Conservation (phyloP, 1,284 basidiomycete species). For the Vanrija pseudolonga region DNA sequence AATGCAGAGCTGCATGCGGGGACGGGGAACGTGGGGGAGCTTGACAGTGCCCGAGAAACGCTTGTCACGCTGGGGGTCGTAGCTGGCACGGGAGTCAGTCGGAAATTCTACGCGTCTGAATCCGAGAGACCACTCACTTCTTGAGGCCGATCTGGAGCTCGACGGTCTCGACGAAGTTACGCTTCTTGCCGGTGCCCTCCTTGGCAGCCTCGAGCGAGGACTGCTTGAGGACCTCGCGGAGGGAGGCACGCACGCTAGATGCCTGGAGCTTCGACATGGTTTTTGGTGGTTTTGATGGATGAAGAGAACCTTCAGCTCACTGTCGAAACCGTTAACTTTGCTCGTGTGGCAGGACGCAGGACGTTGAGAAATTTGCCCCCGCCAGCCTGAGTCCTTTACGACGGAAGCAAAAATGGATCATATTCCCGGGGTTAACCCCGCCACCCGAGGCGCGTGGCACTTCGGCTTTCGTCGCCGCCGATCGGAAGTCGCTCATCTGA, state of each 20-base stretch:
- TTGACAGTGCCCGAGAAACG: constrained; percentile 83
- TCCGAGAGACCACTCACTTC: constrained; percentile 53
- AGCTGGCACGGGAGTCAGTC: constrained; percentile 45
- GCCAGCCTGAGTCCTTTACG: neutral
- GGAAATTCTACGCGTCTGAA: too few relatives aligned
- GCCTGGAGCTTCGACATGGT: constrained; percentile 73
- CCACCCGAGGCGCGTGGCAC: too few relatives aligned
- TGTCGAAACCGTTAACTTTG: neutral
- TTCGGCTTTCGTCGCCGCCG: too few relatives aligned
- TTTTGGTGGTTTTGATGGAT: constrained; percentile 6
- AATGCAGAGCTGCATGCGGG: constrained; percentile 99
- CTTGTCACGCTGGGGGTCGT: constrained; percentile 60
- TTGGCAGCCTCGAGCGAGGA: constrained; percentile 52
- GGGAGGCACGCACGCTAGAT: constrained; percentile 96
- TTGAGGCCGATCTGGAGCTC: constrained; percentile 96
- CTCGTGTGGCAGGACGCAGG: too few relatives aligned
- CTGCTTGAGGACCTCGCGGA: constrained; percentile 75
- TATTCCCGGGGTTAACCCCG: neutral
- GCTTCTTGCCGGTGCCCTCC: constrained; percentile 56
- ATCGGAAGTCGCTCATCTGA: neutral
- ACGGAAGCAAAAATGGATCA: neutral
- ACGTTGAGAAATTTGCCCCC: neutral
- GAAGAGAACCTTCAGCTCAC: neutral
- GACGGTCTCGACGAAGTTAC: constrained; percentile 73
- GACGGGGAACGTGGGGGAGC: constrained; percentile 93